Evolutionary conservation across 1,139 yeast genomes (phyloP).

Genomic region (Protomyces macrosporus): DNA sequence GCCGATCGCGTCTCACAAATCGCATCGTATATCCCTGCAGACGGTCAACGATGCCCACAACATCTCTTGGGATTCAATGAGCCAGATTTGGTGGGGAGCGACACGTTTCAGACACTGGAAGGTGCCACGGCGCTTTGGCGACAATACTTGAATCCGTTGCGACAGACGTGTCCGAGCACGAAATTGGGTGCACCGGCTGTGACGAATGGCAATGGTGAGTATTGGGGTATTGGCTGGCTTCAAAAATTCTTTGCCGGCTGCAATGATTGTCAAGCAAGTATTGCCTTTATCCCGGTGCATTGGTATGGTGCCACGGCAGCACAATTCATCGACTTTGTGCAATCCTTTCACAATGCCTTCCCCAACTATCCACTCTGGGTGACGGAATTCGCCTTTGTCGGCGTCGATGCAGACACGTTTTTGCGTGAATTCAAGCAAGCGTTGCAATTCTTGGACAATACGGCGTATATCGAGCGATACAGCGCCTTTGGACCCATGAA

Average conservation of each 20-base stretch:
- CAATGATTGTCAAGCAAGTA: constrained; percentile 6
- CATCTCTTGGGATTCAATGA: constrained; percentile 27
- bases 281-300: constrained; percentile 21
- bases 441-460: constrained; percentile 15
- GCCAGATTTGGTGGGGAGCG: constrained; percentile 24
- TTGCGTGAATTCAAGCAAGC: constrained; percentile 1
- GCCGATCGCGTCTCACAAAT: constrained; percentile 10
- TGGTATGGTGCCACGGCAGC: constrained; percentile 13
- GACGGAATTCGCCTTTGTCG: constrained; percentile 21
- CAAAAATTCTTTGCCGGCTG: constrained; percentile 22
- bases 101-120: constrained; percentile 13
- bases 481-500: constrained; percentile 27
- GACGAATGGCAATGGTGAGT: constrained; percentile 7
- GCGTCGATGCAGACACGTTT: not conserved
- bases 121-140: constrained; percentile 22
- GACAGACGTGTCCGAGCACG: constrained; percentile 11
- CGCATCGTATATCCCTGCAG: constrained; percentile 1
- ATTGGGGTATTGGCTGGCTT: constrained; percentile 24
- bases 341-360: constrained; percentile 10
- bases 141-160: constrained; percentile 20
- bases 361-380: constrained; percentile 21
- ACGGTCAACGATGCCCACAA: not conserved
- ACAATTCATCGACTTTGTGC: constrained; percentile 8
- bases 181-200: constrained; percentile 26
- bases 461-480: constrained; percentile 21